Evolutionary conservation across 352 stramenopile species (phyloP), one percentile per base, ranked within the genome.

Genomic region (Phytophthora agathidicida): DNA sequence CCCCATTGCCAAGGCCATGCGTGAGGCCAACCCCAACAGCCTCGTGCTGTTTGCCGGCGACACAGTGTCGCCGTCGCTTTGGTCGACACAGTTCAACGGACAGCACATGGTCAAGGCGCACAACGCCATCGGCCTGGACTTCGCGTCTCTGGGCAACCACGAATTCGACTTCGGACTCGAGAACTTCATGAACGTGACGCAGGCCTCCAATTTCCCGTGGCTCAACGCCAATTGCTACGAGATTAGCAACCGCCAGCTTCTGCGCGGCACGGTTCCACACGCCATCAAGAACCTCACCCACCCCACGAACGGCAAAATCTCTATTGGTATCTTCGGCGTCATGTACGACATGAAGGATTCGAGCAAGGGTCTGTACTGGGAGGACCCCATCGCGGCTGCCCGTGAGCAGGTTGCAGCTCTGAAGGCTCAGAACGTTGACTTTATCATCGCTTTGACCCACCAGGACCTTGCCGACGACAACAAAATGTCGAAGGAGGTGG

Each of bases 151-250:
- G 9, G 83, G 83, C 17, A 91, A 93, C 75, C 80, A 91, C 66
- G 83, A 93, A 53, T 93, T 91, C 41, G 83, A 93, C 49, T 93
- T 88, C 48, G 83, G 83, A 14, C 65, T 93, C 33, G 83, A 93
- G 7, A 83, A 70, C 32, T 91, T 93, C 50, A 53, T 83, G 27
- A 93, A 93, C 59, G 83, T 91, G 20, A 77, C 76, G 28, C 27
- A 30, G 11, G 65, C 68, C 11, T 77, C 72, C 56, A 76, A 83
- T 37, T 93, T 93, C 42, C 62, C 69, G 30, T 92, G 83, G 80
- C 60, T 92, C 7, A 92, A 92, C 58, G 80, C 80, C 38, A 92
- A 92, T 56, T 83, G 71, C 62, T 90, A 77, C 46, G 83, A 93
- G 61, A 46, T 65, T 36, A 42, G 24, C 5, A 88, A 68, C 9